Evolutionary conservation across 768 basidiomycete genomes (phyloP), one percentile per base, ranked within the genome.

Genomic region (Lactarius pseudohatsudake): DNA sequence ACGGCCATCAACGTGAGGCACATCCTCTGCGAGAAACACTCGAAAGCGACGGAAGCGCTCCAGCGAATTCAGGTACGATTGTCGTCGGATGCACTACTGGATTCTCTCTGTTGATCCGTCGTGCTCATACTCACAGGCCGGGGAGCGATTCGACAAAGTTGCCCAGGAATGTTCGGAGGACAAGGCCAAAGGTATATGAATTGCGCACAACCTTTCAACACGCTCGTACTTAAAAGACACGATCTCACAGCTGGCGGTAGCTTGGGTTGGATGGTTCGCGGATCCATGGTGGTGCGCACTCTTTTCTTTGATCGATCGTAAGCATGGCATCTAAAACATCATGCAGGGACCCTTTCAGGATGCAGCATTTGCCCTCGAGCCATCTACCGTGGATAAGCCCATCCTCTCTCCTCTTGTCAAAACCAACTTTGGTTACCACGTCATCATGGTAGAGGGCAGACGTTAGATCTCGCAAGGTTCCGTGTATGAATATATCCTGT

Each of bases 151-250:
- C 74, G 90, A 93, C 77, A 94, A 92, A 76, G 90, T 93, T 40
- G 92, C 92, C 6, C 88, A 92, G 73, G 92, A 93, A 72, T 94
- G 91, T 70, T 94, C 93, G 1, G 92, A 93, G 75, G 92, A 94
- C 77, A 94, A 94, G 74, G 92, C 92, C 7, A 94, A 93, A 82
- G 84, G 92, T 89, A 64, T 26, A 74, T 38, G 9, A 40, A 55
- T 30, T 64, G 22, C 18, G 4, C 53, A 7, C 56, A 8, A 30
- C 56, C 41, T 50, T 47, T 41, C 10, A 28, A 2, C 4, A 18
- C 10, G 20, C 30, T 62, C 53, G 10, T 34, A 64, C 10, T 36
- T 59, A 60, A 56, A 60, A 56, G 34, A 41, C 50, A 53, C 57
- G 11, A 50, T 65, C 16, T 40, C n/a, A 38, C 36, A 93, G 92